Percentiles rank a stretch among this genome's conserved stretches.
Conservation (phyloP, 352 stramenopile species). For the Pythium volutum region DNA sequence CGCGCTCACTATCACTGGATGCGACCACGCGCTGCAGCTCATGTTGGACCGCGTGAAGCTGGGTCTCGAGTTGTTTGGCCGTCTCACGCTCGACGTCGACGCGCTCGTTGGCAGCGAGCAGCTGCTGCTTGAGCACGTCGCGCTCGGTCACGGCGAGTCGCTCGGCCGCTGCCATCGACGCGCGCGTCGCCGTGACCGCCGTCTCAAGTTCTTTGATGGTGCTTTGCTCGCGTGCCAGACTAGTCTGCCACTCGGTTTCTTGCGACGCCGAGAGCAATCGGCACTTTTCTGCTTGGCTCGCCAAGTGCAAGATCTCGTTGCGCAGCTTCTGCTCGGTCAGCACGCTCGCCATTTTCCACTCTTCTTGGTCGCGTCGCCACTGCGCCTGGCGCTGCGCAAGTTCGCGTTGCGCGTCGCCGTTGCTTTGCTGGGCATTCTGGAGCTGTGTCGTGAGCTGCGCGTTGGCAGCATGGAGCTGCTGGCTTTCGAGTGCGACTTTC, state of each 20-base stretch:
- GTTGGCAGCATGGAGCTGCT: constrained; percentile 6
- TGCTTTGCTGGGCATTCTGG: constrained; percentile 23
- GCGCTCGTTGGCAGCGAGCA: constrained; percentile 35
- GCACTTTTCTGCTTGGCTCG: constrained; percentile 49
- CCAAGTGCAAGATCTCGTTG: constrained; percentile 62
- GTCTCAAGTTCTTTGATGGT: constrained; percentile 44
- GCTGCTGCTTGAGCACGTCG: constrained; percentile 53
- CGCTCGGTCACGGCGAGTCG: constrained; percentile 37
- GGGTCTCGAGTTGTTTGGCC: constrained; percentile 38
- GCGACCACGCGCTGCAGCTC: constrained; percentile 41
- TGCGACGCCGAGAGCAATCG: constrained; percentile 39
- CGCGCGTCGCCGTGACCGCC: constrained; percentile 31
- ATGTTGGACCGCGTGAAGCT: constrained; percentile 44
- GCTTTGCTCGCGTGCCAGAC: constrained; percentile 28
- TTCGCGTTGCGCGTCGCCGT: constrained; percentile 11
- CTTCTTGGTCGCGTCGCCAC: constrained; percentile 36
- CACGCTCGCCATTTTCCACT: constrained; percentile 30
- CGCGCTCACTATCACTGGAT: constrained; percentile 36
- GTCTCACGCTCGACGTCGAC: constrained; percentile 38
- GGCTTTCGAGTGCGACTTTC: constrained; percentile 29
- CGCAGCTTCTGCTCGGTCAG: constrained; percentile 64
- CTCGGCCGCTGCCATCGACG: constrained; percentile 35
- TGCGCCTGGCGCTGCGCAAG: constrained; percentile 25
- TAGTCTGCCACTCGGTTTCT: constrained; percentile 28
- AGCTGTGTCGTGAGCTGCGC: constrained; percentile 23